Evolutionary conservation across 176 grass and related monocot genomes (phyloP).

Genomic region (maize (Zea mays)): Zm-B73-REFERENCE-NAM-5.0 NC_050100.1:60987001-60987500

Average conservation of each 20-base stretch:
- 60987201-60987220: not conserved
- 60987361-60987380: conserved; percentile 60
- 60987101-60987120: conserved; percentile 59
- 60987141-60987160: conserved; percentile 44
- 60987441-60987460: too few species aligned
- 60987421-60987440: conserved; percentile 8
- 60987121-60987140: conserved; percentile 62
- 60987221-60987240: not conserved
- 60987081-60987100: conserved; percentile 63
- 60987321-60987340: conserved; percentile 64
- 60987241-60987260: not conserved
- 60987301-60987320: conserved; percentile 65
- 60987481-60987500: too few species aligned
- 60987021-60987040: too few species aligned
- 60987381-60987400: conserved; percentile 47
- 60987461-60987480: too few species aligned
- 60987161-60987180: not conserved
- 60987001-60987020: too few species aligned
- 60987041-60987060: too few species aligned
- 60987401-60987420: conserved; percentile 61
- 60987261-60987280: not conserved
- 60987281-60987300: conserved; percentile 31
- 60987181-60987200: not conserved
- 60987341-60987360: conserved; percentile 72
- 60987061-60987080: conserved; percentile 17